Evolutionary conservation across 768 basidiomycete genomes (phyloP).

Genomic region (Leucosporidium creatinivorum): DNA sequence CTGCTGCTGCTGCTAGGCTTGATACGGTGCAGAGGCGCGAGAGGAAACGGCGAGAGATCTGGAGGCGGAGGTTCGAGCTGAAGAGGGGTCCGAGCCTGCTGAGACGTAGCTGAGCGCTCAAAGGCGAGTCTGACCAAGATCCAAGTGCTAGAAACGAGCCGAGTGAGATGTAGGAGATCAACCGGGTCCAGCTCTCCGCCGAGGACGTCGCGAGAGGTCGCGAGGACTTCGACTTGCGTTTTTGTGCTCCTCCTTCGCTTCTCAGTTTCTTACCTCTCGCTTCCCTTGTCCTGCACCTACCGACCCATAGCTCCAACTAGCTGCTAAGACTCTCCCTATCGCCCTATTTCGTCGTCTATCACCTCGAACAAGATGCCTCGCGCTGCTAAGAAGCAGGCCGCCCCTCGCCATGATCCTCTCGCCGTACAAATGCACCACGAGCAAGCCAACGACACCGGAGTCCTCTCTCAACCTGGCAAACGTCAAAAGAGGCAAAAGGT

Average conservation of each 20-base stretch:
- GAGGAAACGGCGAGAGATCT: background rate
- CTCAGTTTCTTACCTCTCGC: too few species aligned
- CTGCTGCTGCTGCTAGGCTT: background rate
- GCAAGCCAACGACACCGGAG: slow-evolving; percentile 43
- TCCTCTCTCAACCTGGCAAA: slow-evolving; percentile 32
- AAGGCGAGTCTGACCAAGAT: too few species aligned
- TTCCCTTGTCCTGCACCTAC: too few species aligned
- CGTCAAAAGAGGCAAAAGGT: slow-evolving; percentile 45
- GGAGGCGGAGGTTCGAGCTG: background rate
- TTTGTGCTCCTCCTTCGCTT: too few species aligned
- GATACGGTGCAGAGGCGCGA: background rate
- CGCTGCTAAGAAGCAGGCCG: background rate
- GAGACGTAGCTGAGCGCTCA: background rate
- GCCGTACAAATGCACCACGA: slow-evolving; percentile 75
- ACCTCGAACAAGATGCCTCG: background rate
- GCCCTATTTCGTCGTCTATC: too few species aligned
- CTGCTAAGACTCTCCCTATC: too few species aligned
- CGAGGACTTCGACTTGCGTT: too few species aligned
- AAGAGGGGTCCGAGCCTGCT: background rate
- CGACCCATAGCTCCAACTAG: too few species aligned
- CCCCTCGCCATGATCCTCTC: slow-evolving; percentile 65
- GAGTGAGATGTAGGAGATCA: too few species aligned
- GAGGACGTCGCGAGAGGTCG: too few species aligned
- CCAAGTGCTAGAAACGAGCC: too few species aligned
- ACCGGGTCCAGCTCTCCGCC: too few species aligned